These are phyloP conservation scores for Aspergillus affinis DNA, from an alignment of 495 filamentous ascomycete genomes.

Conservation along the genomic window DNA sequence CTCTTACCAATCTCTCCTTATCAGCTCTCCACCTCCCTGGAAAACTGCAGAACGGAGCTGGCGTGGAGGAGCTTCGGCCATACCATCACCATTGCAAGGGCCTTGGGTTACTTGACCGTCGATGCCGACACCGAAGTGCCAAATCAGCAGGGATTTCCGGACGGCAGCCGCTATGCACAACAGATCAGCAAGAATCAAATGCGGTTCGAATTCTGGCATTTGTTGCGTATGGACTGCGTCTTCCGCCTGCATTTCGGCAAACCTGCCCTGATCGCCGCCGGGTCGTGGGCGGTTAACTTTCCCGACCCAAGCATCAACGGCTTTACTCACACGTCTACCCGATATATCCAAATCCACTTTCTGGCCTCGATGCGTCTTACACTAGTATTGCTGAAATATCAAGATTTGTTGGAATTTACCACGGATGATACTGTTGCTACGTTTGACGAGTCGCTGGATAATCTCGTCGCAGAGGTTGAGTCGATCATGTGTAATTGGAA, in stretches of 20 bases:
- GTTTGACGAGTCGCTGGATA: conserved; percentile 15
- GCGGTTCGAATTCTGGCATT: conserved; percentile 28
- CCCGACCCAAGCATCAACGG: conserved; percentile 22
- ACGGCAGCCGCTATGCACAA: background rate
- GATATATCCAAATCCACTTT: conserved; percentile 25
- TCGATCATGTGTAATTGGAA: conserved; percentile 20
- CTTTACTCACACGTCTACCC: conserved; percentile 16
- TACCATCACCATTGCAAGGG: conserved; percentile 13
- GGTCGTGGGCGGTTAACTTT: conserved; percentile 25
- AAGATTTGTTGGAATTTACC: conserved; percentile 14
- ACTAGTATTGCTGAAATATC: conserved; percentile 17
- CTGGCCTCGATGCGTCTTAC: conserved; percentile 26
- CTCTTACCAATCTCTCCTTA: conserved; percentile 5
- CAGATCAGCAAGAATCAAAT: conserved; percentile 21
- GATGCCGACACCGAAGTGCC: conserved; percentile 8
- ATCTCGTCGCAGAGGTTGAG: conserved; percentile 17
- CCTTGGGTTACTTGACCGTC: conserved; percentile 21
- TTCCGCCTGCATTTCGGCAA: conserved; percentile 23
- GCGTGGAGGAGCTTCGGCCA: conserved; percentile 16
- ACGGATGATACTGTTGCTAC: background rate
- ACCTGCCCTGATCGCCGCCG: conserved; percentile 17
- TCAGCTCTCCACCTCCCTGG: conserved; percentile 19
- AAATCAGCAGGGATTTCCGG: background rate
- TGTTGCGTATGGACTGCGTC: conserved; percentile 20
- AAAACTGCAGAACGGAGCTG: conserved; percentile 19